Evolutionary conservation across 345 rosid genomes (phyloP).

Genomic region (Corymbia maculata): DNA sequence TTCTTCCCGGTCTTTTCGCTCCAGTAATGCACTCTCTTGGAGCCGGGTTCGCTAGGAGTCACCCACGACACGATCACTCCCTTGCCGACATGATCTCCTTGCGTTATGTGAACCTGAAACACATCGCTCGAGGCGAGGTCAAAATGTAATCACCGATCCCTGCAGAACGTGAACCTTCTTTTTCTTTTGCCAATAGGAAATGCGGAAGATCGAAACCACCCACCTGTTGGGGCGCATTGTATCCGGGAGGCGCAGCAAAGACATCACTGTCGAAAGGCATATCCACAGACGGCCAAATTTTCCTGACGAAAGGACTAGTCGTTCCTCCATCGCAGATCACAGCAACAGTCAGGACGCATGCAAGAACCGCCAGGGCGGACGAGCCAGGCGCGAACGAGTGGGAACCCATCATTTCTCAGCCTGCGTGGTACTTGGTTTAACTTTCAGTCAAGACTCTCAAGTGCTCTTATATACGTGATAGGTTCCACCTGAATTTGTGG

Average conservation of each 20-base stretch:
- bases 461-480: not conserved
- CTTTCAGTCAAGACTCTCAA: not conserved
- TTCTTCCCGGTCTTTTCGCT: not conserved
- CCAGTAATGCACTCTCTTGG: constrained; percentile 16
- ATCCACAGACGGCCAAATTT: constrained; percentile 14
- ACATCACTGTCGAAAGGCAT: constrained; percentile 30
- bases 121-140: not conserved
- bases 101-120: constrained; percentile 31
- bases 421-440: not conserved
- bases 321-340: constrained; percentile 7
- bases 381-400: not conserved
- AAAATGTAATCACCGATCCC: not conserved
- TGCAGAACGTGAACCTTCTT: not conserved
- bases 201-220: not conserved
- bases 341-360: not conserved
- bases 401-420: not conserved
- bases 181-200: not conserved
- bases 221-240: constrained; percentile 36
- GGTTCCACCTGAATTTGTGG: not conserved
- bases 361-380: not conserved
- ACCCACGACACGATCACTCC: constrained; percentile 41
- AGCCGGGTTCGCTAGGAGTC: constrained; percentile 13
- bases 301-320: constrained; percentile 30
- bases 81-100: constrained; percentile 32
- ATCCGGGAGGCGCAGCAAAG: constrained; percentile 27